Conservation (phyloP, 345 rosid genomes). For the Dipteronia sinensis region DNA sequence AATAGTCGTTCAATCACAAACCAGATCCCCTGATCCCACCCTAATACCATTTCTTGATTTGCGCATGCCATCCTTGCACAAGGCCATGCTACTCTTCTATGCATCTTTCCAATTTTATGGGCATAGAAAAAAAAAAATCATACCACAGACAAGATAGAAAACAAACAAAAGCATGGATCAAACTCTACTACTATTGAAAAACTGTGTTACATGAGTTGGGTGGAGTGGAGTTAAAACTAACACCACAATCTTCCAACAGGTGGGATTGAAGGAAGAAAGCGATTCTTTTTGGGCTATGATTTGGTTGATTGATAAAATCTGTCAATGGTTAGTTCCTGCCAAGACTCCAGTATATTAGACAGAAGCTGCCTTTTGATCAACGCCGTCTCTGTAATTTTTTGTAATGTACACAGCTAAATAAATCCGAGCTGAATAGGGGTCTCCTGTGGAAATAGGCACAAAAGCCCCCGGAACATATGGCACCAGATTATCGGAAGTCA, state of each 20-base stretch:
- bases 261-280: neutral
- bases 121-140: too few relatives aligned
- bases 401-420: neutral
- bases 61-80: too few relatives aligned
- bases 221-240: neutral
- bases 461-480: neutral
- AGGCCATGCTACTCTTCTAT: too few relatives aligned
- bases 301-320: neutral
- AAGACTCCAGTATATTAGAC: neutral
- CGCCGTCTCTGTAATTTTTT: neutral
- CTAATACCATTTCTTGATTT: too few relatives aligned
- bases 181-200: neutral
- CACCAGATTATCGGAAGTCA: neutral
- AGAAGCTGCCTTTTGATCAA: slow-evolving; percentile 6
- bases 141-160: neutral
- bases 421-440: neutral
- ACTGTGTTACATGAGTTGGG: slow-evolving; percentile 1
- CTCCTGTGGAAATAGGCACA: neutral
- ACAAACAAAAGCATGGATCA: neutral
- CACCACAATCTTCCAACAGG: slow-evolving; percentile 2
- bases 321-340: slow-evolving; percentile 2
- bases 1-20: too few relatives aligned
- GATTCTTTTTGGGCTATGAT: neutral
- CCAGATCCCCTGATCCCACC: too few relatives aligned
- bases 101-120: too few relatives aligned